Base-by-base conservation (phyloP, 2,329 filamentous ascomycete species). In the Fusarium sarcochroum region DNA sequence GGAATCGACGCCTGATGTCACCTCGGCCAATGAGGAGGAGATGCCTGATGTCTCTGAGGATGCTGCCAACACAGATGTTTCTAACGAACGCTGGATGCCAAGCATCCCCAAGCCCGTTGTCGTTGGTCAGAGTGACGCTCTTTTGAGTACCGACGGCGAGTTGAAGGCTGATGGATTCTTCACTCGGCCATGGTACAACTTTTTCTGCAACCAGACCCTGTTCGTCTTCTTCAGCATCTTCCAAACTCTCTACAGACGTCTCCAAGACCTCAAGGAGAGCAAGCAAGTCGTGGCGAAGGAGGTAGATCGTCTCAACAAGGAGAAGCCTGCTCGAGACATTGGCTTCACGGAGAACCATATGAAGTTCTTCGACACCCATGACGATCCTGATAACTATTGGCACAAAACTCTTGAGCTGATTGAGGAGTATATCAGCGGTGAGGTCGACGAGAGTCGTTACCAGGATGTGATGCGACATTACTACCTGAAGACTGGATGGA, bases 171-270 rank as follows among this genome's bases (percentile, higher is more conserved):
- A 97, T 64, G 92, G 94, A 51, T 90, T 92, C 59, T 97, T 96
- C 80, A 86, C 87, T 70, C 92, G 94, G 46, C 89, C 90, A 13
- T 90, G 89, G 80, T 97, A 93, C 83, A 95, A 95, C 76, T 89
- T 98, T 77, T 99, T 97, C 82, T 91, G 91, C 77, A 98, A 98
- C 78, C 88, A 93, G 73, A 93, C 91, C 5, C 91, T 99, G 62
- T 97, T 94, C 77, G 94, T 96, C 80, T 98, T 99, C 85, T 92
- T 99, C 83, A 93, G 91, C 71, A 90, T 97, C 64, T 96, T 99
- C 78, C 90, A 97, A 76, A 92, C 91, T n/a, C 84, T 99, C 7
- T 98, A 97, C 80, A 89, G 90, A 74, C 90, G 96, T 40, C 85
- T 99, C 15, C 85, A 91, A 66, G 91, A 92, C 63, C 89, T 98